phyloP scores from a whole-genome alignment of 371 early-diverging fungal genomes.

The Syncephalastrum racemosum region DNA sequence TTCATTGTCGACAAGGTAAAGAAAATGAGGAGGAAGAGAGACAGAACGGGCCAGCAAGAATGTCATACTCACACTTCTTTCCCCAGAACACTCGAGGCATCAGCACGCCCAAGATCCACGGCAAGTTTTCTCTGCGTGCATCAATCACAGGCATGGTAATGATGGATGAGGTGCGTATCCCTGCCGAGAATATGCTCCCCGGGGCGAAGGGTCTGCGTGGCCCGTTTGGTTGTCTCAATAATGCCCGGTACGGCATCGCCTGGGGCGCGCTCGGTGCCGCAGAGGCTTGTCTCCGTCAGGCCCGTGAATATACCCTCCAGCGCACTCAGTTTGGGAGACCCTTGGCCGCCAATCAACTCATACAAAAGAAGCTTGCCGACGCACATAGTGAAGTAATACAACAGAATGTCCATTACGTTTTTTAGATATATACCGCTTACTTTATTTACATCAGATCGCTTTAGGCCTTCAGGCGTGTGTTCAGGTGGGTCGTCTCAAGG shows the following conservation, averaged over 20 bases:
- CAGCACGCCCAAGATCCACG: slow-evolving; percentile 86
- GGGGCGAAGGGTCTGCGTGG: slow-evolving; percentile 90
- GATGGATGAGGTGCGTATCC: slow-evolving; percentile 97
- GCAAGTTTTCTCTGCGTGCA: slow-evolving; percentile 95
- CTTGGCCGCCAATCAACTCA: slow-evolving; percentile 90
- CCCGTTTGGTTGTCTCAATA: slow-evolving; percentile 96
- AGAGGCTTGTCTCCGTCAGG: slow-evolving; percentile 85
- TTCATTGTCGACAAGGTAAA: slow-evolving; percentile 88
- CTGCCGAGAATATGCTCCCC: slow-evolving; percentile 87
- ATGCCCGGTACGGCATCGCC: slow-evolving; percentile 95
- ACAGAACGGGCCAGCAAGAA: not conserved
- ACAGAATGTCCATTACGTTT: too few relatives aligned
- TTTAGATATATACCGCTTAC: too few relatives aligned
- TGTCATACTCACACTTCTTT: not conserved
- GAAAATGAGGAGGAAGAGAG: not conserved
- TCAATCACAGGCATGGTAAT: slow-evolving; percentile 97
- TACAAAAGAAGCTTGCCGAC: slow-evolving; percentile 96
- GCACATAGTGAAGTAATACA: slow-evolving; percentile 81
- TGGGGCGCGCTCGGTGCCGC: slow-evolving; percentile 98
- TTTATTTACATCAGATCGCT: slow-evolving; percentile 58
- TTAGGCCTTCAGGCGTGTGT: slow-evolving; percentile 88
- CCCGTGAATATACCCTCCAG: slow-evolving; percentile 87
- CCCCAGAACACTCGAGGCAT: slow-evolving; percentile 79
- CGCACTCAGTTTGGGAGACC: slow-evolving; percentile 92
- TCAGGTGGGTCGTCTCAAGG: slow-evolving; percentile 94